These are phyloP conservation scores for Ogataea sp. DNA, from an alignment of 805 yeast species.

Conservation along the genomic window DNA sequence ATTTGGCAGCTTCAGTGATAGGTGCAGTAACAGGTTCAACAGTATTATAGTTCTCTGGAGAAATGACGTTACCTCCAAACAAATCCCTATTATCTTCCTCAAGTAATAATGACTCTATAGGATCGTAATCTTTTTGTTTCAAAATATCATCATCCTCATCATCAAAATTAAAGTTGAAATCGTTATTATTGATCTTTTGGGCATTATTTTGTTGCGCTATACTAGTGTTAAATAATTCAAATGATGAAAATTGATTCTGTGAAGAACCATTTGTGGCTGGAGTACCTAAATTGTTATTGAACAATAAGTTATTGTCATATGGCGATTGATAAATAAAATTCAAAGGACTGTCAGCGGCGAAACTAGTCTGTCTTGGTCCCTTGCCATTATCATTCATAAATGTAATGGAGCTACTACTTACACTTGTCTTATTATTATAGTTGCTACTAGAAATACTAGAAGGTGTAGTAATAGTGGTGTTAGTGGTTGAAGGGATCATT, in stretches of 20 bases:
- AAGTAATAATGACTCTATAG: background rate
- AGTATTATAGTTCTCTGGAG: too few relatives aligned
- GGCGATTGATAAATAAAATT: slow-evolving; percentile 13
- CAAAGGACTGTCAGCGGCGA: background rate
- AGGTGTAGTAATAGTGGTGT: background rate
- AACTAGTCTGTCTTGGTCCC: background rate
- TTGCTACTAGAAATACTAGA: background rate
- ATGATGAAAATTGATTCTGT: background rate
- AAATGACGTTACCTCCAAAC: too few relatives aligned
- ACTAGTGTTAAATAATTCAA: background rate
- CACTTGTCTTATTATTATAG: background rate
- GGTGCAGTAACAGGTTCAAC: background rate
- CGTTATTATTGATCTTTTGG: background rate
- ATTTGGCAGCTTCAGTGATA: slow-evolving; percentile 1
- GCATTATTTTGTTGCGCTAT: background rate
- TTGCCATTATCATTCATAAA: background rate
- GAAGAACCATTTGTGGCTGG: background rate
- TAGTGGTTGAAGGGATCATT: background rate
- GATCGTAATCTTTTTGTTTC: background rate
- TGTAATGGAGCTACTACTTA: background rate
- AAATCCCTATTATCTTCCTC: background rate
- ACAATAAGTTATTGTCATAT: slow-evolving; percentile 49
- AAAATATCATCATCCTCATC: slow-evolving; percentile 3
- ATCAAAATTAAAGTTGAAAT: background rate
- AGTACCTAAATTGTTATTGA: slow-evolving; percentile 12